These are phyloP conservation scores for Metschnikowia amazonensis DNA, from an alignment of 805 yeast species.

Conservation along the genomic window DNA sequence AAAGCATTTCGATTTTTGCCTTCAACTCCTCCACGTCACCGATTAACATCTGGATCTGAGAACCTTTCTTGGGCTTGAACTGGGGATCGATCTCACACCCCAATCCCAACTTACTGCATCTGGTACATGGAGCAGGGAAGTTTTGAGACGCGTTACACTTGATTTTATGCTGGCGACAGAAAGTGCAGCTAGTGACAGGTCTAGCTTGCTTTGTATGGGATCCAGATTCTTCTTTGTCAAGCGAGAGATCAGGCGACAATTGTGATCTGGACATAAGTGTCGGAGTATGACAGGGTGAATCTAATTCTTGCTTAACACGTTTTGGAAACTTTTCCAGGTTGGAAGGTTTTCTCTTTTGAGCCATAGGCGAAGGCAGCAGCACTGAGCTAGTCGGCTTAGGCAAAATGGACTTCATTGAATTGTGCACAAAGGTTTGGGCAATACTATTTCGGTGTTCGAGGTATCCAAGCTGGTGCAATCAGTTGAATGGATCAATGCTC, in stretches of 20 bases:
- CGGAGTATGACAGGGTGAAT: conserved; percentile 7
- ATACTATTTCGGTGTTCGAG: no score
- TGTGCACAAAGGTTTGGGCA: no score
- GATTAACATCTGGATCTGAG: conserved; percentile 78
- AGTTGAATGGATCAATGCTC: no score
- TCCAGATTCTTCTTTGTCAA: background rate
- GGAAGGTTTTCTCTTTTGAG: conserved; percentile 19
- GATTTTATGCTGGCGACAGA: conserved; percentile 91
- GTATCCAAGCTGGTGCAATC: no score
- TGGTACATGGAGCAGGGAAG: conserved; percentile 74
- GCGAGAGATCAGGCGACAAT: conserved; percentile 1
- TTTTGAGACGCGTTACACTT: conserved; percentile 86
- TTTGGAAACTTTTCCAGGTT: conserved; percentile 11
- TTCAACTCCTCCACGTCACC: conserved; percentile 82
- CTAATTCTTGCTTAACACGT: conserved; percentile 11
- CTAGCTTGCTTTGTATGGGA: conserved; percentile 38
- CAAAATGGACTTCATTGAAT: conserved; percentile 37
- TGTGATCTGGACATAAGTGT: conserved; percentile 6
- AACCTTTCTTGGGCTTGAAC: conserved; percentile 87
- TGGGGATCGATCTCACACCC: conserved; percentile 88
- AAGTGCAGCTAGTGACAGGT: conserved; percentile 90
- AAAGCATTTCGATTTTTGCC: conserved; percentile 61
- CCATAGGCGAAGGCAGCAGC: conserved; percentile 15
- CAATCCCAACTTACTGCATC: conserved; percentile 77
- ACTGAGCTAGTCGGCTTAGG: conserved; percentile 35